phyloP scores from a whole-genome alignment of 2,329 filamentous ascomycete genomes.

The Xylaria sp. region DNA sequence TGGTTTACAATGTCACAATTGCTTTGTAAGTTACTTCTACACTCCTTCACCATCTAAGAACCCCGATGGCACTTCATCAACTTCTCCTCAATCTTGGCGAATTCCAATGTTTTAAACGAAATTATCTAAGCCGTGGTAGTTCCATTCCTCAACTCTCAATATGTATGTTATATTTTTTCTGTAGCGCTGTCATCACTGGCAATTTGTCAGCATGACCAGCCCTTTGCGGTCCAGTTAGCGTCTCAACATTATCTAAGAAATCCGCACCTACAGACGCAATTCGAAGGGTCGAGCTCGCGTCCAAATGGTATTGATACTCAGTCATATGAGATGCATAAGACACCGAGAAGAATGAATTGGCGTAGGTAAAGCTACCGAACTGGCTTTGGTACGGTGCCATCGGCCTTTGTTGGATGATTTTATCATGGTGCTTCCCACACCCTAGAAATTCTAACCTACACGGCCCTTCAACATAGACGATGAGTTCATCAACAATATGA shows the following conservation, averaged over 20 bases:
- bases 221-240: not conserved
- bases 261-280: not conserved
- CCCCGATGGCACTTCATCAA: not conserved
- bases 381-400: too few species aligned
- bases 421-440: too few species aligned
- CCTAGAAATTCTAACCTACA: too few species aligned
- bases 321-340: not conserved
- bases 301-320: not conserved
- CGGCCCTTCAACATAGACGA: too few species aligned
- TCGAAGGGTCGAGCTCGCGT: not conserved
- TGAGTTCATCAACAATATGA: too few species aligned
- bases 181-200: not conserved
- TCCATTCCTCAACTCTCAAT: not conserved
- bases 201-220: too few species aligned
- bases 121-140: not conserved
- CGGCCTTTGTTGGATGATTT: too few species aligned
- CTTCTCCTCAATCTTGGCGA: not conserved
- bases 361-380: too few species aligned
- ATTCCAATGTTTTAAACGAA: not conserved
- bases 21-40: not conserved
- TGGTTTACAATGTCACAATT: not conserved
- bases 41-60: not conserved
- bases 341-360: too few species aligned
- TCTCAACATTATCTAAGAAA: not conserved
- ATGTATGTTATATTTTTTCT: not conserved